Evolutionary conservation across 75 land plant species (phyloP).

Genomic region (Picea sitchensis): DNA sequence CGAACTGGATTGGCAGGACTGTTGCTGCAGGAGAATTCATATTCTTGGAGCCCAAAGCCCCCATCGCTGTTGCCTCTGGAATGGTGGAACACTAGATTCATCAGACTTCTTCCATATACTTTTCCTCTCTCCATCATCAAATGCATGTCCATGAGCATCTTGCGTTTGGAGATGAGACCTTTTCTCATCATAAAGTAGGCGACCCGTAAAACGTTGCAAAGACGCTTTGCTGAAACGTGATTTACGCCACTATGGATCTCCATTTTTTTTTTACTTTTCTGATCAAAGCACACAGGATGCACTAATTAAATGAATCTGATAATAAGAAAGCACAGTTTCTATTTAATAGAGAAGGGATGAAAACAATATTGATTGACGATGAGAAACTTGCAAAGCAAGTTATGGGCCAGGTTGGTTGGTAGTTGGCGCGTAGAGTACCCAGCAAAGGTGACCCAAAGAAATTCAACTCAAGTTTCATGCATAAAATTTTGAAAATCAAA

Average conservation of each 20-base stretch:
- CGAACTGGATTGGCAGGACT: slow-evolving; percentile 19
- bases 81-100: slow-evolving; percentile 11
- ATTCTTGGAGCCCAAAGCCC: slow-evolving; percentile 16
- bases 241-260: neutral
- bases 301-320: too few species aligned
- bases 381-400: too few species aligned
- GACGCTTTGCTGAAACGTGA: slow-evolving; percentile 12
- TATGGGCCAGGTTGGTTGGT: too few species aligned
- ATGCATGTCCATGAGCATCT: slow-evolving; percentile 27
- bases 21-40: slow-evolving; percentile 46
- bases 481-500: too few species aligned
- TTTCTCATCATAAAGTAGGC: slow-evolving; percentile 28
- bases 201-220: slow-evolving; percentile 21
- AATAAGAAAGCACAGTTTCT: neutral
- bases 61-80: neutral
- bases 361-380: too few species aligned
- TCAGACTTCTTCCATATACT: slow-evolving; percentile 12
- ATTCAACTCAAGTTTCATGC: too few species aligned
- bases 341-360: too few species aligned
- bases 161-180: slow-evolving; percentile 29
- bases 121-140: slow-evolving; percentile 41
- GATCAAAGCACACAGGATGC: too few species aligned
- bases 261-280: neutral
- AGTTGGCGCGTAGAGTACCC: too few species aligned
- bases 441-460: too few species aligned